phyloP scores from a whole-genome alignment of 345 rosid species.

The Arabis alpina region DNA sequence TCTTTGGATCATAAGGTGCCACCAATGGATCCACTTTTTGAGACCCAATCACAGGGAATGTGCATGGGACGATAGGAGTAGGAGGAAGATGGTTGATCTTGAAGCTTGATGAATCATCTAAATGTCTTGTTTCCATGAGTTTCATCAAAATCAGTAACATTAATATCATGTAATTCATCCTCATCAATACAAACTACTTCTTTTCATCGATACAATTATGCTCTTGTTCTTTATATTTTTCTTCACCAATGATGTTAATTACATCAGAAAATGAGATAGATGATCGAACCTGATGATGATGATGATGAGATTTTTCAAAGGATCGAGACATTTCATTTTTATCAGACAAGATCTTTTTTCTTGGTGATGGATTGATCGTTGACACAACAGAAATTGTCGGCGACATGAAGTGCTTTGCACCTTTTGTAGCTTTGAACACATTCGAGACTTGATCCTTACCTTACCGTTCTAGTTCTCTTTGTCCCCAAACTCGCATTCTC shows the following conservation, averaged over 20 bases:
- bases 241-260: constrained; percentile 42
- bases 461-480: constrained; percentile 60
- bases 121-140: constrained; percentile 24
- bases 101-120: constrained; percentile 43
- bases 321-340: constrained; percentile 57
- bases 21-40: constrained; percentile 68
- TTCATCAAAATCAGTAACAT: constrained; percentile 37
- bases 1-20: constrained; percentile 66
- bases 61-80: constrained; percentile 23
- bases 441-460: constrained; percentile 36
- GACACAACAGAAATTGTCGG: constrained; percentile 86
- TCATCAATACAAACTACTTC: neutral
- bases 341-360: constrained; percentile 73
- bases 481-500: constrained; percentile 60
- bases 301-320: constrained; percentile 35
- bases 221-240: constrained; percentile 16
- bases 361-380: constrained; percentile 70
- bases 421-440: constrained; percentile 49
- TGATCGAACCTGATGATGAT: constrained; percentile 41
- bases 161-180: constrained; percentile 47
- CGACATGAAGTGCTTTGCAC: constrained; percentile 79
- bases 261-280: constrained; percentile 52
- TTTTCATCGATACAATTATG: constrained; percentile 28
- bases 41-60: constrained; percentile 55
- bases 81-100: constrained; percentile 43